Evolutionary conservation across 2,329 filamentous ascomycete genomes (phyloP).

Genomic region (Fusarium torreyae): DNA sequence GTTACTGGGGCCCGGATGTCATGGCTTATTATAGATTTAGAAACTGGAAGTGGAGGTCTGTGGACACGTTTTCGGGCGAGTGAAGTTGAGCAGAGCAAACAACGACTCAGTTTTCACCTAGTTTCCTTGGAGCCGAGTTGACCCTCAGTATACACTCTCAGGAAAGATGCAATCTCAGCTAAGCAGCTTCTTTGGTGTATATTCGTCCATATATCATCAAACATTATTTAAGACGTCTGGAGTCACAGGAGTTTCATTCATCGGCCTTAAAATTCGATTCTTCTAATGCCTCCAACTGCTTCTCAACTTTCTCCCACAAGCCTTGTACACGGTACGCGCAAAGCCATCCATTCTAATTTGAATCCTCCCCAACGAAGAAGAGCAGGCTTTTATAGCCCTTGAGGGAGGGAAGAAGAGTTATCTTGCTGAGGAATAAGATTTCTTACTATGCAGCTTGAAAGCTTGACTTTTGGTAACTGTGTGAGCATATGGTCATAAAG

Average conservation of each 20-base stretch:
- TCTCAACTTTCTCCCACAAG: conserved; percentile 22
- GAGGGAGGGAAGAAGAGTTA: too few species aligned
- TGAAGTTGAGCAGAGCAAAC: not conserved
- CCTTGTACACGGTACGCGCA: conserved; percentile 27
- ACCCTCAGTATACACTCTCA: too few species aligned
- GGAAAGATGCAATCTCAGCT: too few species aligned
- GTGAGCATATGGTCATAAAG: too few species aligned
- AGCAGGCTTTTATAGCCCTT: too few species aligned
- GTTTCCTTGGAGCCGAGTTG: too few species aligned
- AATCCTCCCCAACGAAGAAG: conserved; percentile 18
- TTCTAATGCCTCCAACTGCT: not conserved
- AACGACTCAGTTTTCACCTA: too few species aligned
- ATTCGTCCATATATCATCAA: not conserved
- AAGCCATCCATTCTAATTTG: conserved; percentile 25
- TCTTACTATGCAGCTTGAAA: too few species aligned
- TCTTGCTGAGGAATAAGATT: too few species aligned
- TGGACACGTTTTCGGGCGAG: conserved; percentile 5
- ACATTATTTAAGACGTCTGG: not conserved
- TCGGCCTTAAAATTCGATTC: not conserved
- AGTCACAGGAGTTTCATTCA: too few species aligned
- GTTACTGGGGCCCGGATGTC: not conserved
- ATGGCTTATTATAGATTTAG: not conserved
- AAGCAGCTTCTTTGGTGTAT: too few species aligned
- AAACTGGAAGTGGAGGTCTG: conserved; percentile 23
- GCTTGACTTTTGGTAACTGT: too few species aligned